These are phyloP conservation scores for Raffaelea deltoideospora DNA, from an alignment of 2,329 filamentous ascomycete species.

Conservation along the genomic window DNA sequence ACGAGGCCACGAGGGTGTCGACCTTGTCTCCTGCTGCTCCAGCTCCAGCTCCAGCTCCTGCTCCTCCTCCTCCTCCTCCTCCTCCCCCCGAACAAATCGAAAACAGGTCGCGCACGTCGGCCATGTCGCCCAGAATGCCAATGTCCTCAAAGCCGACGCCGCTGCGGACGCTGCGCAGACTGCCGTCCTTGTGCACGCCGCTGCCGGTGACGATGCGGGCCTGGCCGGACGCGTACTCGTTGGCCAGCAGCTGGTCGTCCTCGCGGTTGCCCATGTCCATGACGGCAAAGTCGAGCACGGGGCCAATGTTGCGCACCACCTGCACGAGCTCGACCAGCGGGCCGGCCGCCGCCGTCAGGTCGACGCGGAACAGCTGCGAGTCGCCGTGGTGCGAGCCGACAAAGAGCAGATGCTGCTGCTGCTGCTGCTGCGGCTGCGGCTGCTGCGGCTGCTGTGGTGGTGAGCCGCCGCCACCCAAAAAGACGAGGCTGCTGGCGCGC, in stretches of 20 bases:
- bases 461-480: conserved; percentile 54
- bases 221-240: conserved; percentile 89
- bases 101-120: conserved; percentile 59
- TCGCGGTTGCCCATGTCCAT: conserved; percentile 91
- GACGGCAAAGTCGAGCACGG: conserved; percentile 79
- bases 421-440: too few relatives aligned
- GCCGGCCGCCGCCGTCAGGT: conserved; percentile 26
- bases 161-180: conserved; percentile 76
- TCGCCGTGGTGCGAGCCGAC: conserved; percentile 88
- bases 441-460: too few relatives aligned
- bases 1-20: conserved; percentile 67
- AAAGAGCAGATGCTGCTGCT: conserved; percentile 43
- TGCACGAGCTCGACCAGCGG: conserved; percentile 51
- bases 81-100: conserved; percentile 35
- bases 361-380: conserved; percentile 63
- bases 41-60: too few relatives aligned
- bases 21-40: too few relatives aligned
- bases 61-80: background rate
- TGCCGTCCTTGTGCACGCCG: conserved; percentile 78
- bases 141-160: conserved; percentile 85
- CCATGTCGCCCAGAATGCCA: conserved; percentile 66
- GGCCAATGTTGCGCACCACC: conserved; percentile 69
- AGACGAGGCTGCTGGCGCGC: conserved; percentile 63
- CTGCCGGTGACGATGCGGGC: conserved; percentile 87
- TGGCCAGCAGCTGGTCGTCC: conserved; percentile 57